phyloP scores from a whole-genome alignment of 148 eudicot genomes.

The Dianthus caryophyllus region DNA sequence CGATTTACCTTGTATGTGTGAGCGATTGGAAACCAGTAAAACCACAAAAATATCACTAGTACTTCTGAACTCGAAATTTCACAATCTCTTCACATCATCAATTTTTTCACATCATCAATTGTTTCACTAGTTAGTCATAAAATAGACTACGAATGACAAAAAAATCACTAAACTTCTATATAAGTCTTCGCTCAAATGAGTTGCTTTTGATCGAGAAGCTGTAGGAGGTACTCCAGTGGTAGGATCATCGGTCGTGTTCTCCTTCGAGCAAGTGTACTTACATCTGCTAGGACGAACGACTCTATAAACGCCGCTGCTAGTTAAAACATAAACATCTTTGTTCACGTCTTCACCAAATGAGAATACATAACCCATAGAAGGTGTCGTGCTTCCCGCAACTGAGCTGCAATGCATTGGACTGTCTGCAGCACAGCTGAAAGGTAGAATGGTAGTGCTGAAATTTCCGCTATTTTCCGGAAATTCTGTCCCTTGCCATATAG shows the following conservation, averaged over 20 bases:
- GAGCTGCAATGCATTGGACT: constrained; percentile 56
- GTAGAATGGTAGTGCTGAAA: constrained; percentile 38
- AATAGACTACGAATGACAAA: constrained; percentile 10
- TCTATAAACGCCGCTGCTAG: constrained; percentile 77
- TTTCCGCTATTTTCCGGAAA: constrained; percentile 65
- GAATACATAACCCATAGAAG: constrained; percentile 61
- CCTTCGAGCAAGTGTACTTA: constrained; percentile 55
- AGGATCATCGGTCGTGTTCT: constrained; percentile 34
- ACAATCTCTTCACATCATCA: not conserved
- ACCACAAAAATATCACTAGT: no score
- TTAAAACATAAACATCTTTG: constrained; percentile 51
- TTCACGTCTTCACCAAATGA: constrained; percentile 76
- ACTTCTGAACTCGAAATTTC: not conserved
- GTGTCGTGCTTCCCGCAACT: constrained; percentile 48
- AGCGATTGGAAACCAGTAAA: no score
- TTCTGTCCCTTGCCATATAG: constrained; percentile 69
- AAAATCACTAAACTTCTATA: constrained; percentile 14
- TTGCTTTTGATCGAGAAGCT: constrained; percentile 17
- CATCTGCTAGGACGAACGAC: constrained; percentile 67
- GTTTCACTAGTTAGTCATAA: not conserved
- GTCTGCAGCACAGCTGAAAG: constrained; percentile 59
- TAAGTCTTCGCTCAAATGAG: constrained; percentile 16
- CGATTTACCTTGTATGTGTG: no score
- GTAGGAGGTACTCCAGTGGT: constrained; percentile 5
- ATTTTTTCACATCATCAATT: not conserved